Conservation (phyloP, 257 asterid genomes). For the Marsdenia floribunda region DNA sequence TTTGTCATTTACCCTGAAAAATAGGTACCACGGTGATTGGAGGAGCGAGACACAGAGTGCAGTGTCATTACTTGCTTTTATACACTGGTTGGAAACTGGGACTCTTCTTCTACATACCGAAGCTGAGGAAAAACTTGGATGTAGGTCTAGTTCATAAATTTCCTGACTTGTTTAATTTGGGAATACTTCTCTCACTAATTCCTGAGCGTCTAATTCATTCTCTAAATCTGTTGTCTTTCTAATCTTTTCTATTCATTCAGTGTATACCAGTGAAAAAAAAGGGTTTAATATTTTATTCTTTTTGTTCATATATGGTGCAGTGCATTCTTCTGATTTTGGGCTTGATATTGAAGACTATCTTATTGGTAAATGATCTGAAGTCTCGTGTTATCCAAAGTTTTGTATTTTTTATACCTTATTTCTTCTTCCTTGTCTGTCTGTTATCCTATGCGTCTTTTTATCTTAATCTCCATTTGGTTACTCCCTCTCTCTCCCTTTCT, state of each 20-base stretch:
- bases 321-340: constrained; percentile 64
- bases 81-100: constrained; percentile 87
- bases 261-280: not conserved
- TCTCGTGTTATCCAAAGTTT: too few relatives aligned
- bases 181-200: not conserved
- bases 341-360: constrained; percentile 93
- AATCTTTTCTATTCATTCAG: not conserved
- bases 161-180: not conserved
- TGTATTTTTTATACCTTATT: too few relatives aligned
- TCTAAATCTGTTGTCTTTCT: not conserved
- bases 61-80: constrained; percentile 83
- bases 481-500: too few relatives aligned
- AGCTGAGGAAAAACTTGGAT: constrained; percentile 84
- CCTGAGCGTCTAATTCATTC: not conserved
- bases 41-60: constrained; percentile 74
- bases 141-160: constrained; percentile 40
- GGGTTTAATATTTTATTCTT: constrained; percentile 9
- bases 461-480: too few relatives aligned
- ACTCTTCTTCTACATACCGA: constrained; percentile 71
- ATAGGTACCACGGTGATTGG: constrained; percentile 88
- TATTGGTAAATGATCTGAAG: constrained; percentile 49
- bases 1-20: not conserved
- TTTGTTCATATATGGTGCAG: constrained; percentile 34
- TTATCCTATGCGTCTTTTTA: too few relatives aligned
- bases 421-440: too few relatives aligned